phyloP scores from a whole-genome alignment of 257 asterid genomes.

The Rhazya stricta region DNA sequence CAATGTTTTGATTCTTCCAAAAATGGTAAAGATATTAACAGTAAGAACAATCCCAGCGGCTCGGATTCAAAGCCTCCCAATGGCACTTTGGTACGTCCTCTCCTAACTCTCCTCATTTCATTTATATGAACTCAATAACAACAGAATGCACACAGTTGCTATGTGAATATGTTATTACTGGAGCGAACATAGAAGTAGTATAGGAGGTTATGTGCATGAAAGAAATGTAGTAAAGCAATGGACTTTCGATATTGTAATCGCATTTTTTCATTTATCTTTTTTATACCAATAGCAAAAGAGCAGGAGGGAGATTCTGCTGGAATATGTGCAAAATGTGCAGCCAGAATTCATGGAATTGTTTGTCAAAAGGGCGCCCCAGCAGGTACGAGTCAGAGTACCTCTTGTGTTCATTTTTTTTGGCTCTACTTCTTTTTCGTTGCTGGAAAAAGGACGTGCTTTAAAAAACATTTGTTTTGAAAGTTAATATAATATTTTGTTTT shows the following conservation, averaged over 20 bases:
- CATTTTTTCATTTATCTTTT: not conserved
- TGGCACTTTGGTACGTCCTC: conserved; percentile 52
- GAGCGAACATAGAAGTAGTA: not conserved
- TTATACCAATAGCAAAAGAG: conserved; percentile 49
- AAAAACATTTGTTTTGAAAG: too few relatives aligned
- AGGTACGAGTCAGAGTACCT: conserved; percentile 37
- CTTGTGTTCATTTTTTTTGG: too few relatives aligned
- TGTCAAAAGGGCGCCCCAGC: conserved; percentile 86
- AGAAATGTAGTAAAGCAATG: not conserved
- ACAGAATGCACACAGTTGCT: not conserved
- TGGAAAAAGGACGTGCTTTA: too few relatives aligned
- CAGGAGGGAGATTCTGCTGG: conserved; percentile 85
- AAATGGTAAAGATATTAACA: conserved; percentile 17
- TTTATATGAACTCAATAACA: not conserved
- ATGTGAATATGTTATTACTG: not conserved
- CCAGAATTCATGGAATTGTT: conserved; percentile 98
- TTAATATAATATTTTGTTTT: too few relatives aligned
- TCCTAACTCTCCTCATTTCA: not conserved
- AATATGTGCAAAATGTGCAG: conserved; percentile 89
- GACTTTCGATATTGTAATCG: not conserved
- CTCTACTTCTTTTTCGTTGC: too few relatives aligned
- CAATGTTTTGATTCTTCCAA: conserved; percentile 25
- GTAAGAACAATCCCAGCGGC: conserved; percentile 34
- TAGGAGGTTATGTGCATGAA: not conserved
- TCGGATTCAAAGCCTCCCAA: conserved; percentile 61